phyloP scores from a whole-genome alignment of 2,329 filamentous ascomycete genomes.

The Aureobasidium leucospermi region DNA sequence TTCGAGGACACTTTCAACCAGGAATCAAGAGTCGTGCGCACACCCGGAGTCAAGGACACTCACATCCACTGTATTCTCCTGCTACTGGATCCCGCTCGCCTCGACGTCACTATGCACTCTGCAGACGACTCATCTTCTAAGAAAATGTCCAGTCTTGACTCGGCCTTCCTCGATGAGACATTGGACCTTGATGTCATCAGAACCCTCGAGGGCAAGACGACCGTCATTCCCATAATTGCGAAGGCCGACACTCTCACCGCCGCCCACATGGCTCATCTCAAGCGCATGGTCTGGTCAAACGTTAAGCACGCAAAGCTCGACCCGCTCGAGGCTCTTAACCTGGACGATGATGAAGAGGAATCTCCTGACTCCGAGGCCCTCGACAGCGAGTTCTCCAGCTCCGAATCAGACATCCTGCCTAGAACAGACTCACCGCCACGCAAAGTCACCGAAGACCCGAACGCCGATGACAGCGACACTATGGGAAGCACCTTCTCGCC shows the following conservation, averaged over 20 bases:
- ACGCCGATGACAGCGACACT: conserved; percentile 20
- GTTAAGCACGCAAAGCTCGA: conserved; percentile 81
- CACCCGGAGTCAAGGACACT: conserved; percentile 86
- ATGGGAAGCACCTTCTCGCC: conserved; percentile 34
- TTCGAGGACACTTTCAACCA: conserved; percentile 97
- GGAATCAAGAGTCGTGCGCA: conserved; percentile 94
- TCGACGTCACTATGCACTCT: conserved; percentile 70
- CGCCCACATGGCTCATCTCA: conserved; percentile 85
- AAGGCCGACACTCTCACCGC: conserved; percentile 97
- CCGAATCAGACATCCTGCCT: conserved; percentile 25
- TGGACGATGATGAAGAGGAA: conserved; percentile 64
- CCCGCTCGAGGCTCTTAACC: conserved; percentile 74
- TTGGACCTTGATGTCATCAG: conserved; percentile 86
- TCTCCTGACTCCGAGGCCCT: conserved; percentile 40
- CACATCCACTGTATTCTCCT: conserved; percentile 96
- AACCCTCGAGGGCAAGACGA: conserved; percentile 85
- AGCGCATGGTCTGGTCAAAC: conserved; percentile 82
- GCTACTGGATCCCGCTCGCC: conserved; percentile 75
- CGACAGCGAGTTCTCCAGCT: conserved; percentile 43
- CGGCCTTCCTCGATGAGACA: conserved; percentile 68
- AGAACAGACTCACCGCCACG: conserved; percentile 33
- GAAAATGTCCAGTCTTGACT: conserved; percentile 35
- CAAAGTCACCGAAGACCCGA: conserved; percentile 16
- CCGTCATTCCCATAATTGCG: conserved; percentile 87
- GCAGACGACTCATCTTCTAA: neutral